Base-by-base conservation (phyloP, 2,329 filamentous ascomycete genomes). In the Leptographium wingfieldii region DNA sequence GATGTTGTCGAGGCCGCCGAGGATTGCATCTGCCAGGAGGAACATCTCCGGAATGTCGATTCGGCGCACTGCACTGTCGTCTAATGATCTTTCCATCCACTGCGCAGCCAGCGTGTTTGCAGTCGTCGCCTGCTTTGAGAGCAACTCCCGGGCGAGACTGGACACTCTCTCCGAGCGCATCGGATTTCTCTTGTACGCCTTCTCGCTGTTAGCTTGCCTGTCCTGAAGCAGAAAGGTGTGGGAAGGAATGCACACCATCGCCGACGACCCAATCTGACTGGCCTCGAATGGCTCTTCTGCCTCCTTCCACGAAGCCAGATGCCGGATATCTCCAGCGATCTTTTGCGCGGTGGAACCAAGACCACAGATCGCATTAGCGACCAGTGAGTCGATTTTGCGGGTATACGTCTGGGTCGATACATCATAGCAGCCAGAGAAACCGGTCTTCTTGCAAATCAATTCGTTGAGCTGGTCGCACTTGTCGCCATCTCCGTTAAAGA, bases 231-330 rank as follows among this genome's bases (percentile, higher is more conserved):
- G 22, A 22, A 35, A 31, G 22, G 27, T 9, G 9, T 22, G 9
- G 4, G 3, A 7, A 12, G 22, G 33, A 56, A 14, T 11, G 51
- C 56, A 12, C 6, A 55, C 66, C 69, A 81, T 80, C 59, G 83
- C 84, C 57, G 77, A 81, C 53, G 77, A 82, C 31, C 86, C 87
- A 65, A 91, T 90, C 73, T 94, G 90, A 64, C 84, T 81, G 67
- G 83, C 84, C 74, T 92, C 88, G 66, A 90, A 88, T 0, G 88
- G 88, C 75, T 91, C 88, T 69, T 94, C 90, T 61, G 92, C 77
- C 22, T 58, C 58, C 56, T 58, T 58, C 56, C 46, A 52, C n/a
- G n/a, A 27, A 3, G 56, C 56, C n/a, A 58, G 56, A 35, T 58
- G 56, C 6, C 56, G 56, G 31, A 58, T 52, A 16, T 58, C 56